Evolutionary conservation across 495 filamentous ascomycete species (phyloP).

Genomic region (Geoglossum glabrum): DNA sequence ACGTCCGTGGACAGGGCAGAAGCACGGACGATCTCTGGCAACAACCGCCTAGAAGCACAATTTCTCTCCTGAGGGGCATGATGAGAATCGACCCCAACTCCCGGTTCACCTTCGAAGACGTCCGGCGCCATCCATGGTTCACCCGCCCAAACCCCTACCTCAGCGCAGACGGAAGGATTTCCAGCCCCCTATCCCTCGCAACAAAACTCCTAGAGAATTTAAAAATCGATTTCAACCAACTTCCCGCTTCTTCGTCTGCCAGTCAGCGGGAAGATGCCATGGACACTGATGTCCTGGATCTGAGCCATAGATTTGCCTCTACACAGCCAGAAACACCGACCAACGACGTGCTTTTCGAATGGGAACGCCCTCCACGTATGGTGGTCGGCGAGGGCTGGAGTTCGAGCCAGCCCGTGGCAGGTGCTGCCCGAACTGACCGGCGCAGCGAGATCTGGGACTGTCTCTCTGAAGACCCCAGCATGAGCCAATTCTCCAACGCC

Average conservation of each 20-base stretch:
- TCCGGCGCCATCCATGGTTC: constrained; percentile 90
- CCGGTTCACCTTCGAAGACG: constrained; percentile 73
- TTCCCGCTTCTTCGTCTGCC: constrained; percentile 25
- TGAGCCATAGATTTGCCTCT: constrained; percentile 29
- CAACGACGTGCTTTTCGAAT: constrained; percentile 52
- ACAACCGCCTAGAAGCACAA: constrained; percentile 49
- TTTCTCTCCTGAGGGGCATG: constrained; percentile 87
- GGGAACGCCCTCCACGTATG: constrained; percentile 37
- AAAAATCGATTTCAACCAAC: constrained; percentile 70
- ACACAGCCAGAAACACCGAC: constrained; percentile 66
- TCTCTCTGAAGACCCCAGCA: constrained; percentile 70
- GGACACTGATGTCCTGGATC: constrained; percentile 33
- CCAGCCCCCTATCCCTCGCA: constrained; percentile 62
- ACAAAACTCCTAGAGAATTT: constrained; percentile 84
- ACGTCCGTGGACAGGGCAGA: constrained; percentile 44
- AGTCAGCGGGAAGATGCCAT: constrained; percentile 17
- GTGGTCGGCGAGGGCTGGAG: not conserved
- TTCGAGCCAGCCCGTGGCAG: constrained; percentile 26
- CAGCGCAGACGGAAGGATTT: constrained; percentile 48
- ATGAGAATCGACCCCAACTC: constrained; percentile 55
- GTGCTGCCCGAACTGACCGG: not conserved
- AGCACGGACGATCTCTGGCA: constrained; percentile 75
- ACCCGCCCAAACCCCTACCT: constrained; percentile 65
- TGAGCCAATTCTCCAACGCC: constrained; percentile 74
- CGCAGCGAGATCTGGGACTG: constrained; percentile 27